Evolutionary conservation across 2,329 filamentous ascomycete genomes (phyloP).

Genomic region (Colletotrichum viniferum): DNA sequence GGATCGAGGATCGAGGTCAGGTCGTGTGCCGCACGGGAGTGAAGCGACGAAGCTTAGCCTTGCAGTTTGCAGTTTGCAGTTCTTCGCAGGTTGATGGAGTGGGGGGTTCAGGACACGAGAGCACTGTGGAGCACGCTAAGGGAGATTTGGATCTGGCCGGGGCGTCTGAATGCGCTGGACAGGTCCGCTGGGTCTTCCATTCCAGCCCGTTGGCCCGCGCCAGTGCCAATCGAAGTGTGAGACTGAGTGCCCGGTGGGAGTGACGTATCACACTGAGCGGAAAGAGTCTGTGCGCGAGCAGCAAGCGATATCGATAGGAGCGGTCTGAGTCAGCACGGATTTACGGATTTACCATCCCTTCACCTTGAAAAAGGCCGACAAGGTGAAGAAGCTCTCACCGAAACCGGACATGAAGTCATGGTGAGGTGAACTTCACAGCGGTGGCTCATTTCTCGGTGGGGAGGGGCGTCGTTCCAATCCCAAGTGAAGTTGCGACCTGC

Average conservation of each 20-base stretch:
- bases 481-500: not conserved
- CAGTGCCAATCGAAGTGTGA: no score
- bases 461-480: not conserved
- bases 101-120: not conserved
- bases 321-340: not conserved
- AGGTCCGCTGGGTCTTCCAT: not conserved
- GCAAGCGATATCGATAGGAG: not conserved
- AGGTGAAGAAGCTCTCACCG: not conserved
- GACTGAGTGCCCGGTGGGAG: not conserved
- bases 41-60: not conserved
- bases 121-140: not conserved
- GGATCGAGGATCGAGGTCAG: not conserved
- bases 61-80: conserved; percentile 19
- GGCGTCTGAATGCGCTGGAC: not conserved
- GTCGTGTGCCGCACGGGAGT: not conserved
- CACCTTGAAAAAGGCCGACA: not conserved
- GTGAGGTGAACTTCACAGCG: not conserved
- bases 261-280: not conserved
- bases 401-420: not conserved
- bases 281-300: not conserved
- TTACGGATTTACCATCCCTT: not conserved
- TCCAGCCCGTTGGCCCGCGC: no score
- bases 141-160: not conserved
- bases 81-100: not conserved
- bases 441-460: not conserved